Base-by-base conservation (phyloP, 2,329 filamentous ascomycete species). In the Xylariaceae sp. region DNA sequence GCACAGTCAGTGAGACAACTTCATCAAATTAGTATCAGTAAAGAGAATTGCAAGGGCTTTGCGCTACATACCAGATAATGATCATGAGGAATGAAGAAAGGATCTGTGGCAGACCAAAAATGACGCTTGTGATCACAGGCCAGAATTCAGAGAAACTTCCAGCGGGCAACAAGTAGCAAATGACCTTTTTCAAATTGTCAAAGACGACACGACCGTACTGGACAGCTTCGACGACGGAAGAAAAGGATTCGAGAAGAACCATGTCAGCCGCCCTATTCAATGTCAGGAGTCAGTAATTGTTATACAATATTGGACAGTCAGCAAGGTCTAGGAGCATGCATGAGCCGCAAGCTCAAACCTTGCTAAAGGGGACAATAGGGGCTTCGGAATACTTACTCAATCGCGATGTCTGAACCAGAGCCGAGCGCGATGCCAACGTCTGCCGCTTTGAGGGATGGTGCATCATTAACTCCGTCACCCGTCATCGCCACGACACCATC, bases 391-490 rank as follows among this genome's bases (percentile, higher is more conserved):
- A 56, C 55, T 5, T 45, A 58, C 55, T 60, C 58, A 62, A 95
- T 87, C 3, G 92, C 92, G 31, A 96, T 89, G 69, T 96, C 92
- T 0, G 88, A 91, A 4, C 91, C 91, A 0, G 86, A 88, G 1
- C 89, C 90, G 65, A 96, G 86, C 1, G 91, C 89, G 58, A 96
- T 94, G 54, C 90, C 90, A 1, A 96, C 86, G 65, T 96, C 91
- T 14, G 92, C 90, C 1, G 87, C 87, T 2, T 89, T 86, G 3
- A 96, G 82, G 2, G 91, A 91, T 0, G 91, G 91, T 0, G 91
- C 89, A 68, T 96, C 92, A 67, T 96, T 96, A 64, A 94, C 91
- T 16, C 92, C 91, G 65, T 96, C 91, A 33, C 91, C 92, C 2
- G 93, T 90, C 85, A 96, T 95, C 34, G 87, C 91, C 0, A 96